Percentiles rank a stretch among this genome's conserved stretches.
Conservation (phyloP, 192 early-diverging fungal species). For the Obelidium mucronatum region DNA sequence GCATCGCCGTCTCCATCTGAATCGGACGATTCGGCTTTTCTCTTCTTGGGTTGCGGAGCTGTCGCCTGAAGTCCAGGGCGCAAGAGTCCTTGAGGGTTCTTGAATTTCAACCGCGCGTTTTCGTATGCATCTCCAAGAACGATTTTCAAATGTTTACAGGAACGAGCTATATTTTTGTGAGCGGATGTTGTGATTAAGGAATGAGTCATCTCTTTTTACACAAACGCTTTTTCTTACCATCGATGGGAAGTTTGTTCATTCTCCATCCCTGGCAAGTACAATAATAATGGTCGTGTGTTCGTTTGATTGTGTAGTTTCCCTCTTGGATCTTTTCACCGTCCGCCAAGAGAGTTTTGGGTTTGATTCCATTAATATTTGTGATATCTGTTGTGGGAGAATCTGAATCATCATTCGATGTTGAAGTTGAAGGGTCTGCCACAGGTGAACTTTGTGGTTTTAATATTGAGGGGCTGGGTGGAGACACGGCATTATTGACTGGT, state of each 20-base stretch:
- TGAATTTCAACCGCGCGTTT: conserved; percentile 34
- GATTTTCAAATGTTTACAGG: conserved; percentile 55
- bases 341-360: conserved; percentile 36
- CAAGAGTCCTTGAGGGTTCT: conserved; percentile 34
- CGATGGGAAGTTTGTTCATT: conserved; percentile 45
- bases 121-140: conserved; percentile 55
- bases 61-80: neutral
- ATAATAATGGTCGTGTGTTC: conserved; percentile 52
- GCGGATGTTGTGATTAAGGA: neutral
- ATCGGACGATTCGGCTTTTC: conserved; percentile 11
- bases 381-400: no score
- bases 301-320: conserved; percentile 48
- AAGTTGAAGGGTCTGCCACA: no score
- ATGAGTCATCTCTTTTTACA: neutral
- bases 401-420: no score
- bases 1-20: conserved; percentile 10
- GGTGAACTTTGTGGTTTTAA: no score
- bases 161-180: conserved; percentile 34
- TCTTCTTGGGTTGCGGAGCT: neutral
- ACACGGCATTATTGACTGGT: no score
- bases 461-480: no score
- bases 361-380: conserved; percentile 40
- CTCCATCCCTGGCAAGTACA: conserved; percentile 54
- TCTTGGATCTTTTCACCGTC: conserved; percentile 45
- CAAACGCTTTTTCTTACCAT: conserved; percentile 28